Evolutionary conservation across 2,329 filamentous ascomycete species (phyloP).

Genomic region (Trichoderma sp.): DNA sequence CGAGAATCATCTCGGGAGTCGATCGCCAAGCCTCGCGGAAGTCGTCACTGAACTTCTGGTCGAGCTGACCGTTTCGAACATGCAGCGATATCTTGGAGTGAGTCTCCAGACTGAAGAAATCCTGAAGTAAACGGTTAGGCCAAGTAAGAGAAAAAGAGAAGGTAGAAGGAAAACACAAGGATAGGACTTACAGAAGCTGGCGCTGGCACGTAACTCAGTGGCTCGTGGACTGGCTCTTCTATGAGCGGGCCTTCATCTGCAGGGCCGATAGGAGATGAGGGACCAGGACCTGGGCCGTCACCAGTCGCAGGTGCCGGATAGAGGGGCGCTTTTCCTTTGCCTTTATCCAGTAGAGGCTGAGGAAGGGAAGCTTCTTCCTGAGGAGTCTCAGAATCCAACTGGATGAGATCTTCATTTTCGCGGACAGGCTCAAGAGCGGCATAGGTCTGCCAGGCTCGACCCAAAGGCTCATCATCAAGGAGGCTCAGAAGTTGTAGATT

Average conservation of each 20-base stretch:
- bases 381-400: too few species aligned
- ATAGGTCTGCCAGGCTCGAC: too few species aligned
- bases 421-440: too few species aligned
- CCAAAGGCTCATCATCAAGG: too few species aligned
- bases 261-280: background rate
- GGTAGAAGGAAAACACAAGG: background rate
- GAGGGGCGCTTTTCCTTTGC: too few species aligned
- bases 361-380: too few species aligned
- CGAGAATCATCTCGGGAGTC: slow-evolving; percentile 34
- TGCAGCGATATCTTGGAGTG: slow-evolving; percentile 7
- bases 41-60: background rate
- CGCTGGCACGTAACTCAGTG: background rate
- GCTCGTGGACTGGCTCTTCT: background rate
- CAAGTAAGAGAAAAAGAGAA: background rate
- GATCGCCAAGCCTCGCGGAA: slow-evolving; percentile 28
- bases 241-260: background rate
- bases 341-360: too few species aligned
- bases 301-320: too few species aligned
- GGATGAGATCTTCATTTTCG: too few species aligned
- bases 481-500: too few species aligned
- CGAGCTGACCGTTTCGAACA: slow-evolving; percentile 14
- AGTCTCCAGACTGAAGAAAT: background rate
- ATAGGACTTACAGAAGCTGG: background rate
- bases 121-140: background rate
- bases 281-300: too few species aligned